phyloP scores from a whole-genome alignment of 257 asterid species.

The Capsicum pubescens region DNA sequence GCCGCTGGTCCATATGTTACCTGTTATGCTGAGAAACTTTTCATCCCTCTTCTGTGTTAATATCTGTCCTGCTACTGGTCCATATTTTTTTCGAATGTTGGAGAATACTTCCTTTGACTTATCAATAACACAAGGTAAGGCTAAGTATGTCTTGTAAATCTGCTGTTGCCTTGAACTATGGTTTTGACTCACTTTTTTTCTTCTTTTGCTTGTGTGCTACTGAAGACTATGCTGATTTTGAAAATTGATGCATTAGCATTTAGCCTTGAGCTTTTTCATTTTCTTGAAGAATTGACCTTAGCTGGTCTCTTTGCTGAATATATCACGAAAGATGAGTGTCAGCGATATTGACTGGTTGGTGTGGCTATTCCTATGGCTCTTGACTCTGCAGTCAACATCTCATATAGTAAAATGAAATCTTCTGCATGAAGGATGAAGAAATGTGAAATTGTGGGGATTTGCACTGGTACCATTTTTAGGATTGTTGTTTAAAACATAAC shows the following conservation, averaged over 20 bases:
- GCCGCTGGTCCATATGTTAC: background rate
- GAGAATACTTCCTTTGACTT: background rate
- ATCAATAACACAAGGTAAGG: background rate
- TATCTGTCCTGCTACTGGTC: background rate
- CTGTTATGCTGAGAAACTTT: background rate
- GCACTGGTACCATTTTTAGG: background rate
- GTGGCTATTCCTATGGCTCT: background rate
- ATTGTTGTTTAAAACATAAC: background rate
- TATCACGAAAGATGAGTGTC: background rate
- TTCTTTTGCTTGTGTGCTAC: background rate
- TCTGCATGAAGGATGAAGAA: background rate
- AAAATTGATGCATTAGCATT: constrained; percentile 12
- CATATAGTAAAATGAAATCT: background rate
- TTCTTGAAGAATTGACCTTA: background rate
- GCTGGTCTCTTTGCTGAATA: background rate
- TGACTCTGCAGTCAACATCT: background rate
- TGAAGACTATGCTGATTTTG: background rate
- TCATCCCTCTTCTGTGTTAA: background rate
- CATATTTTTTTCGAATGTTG: background rate
- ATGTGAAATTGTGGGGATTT: background rate
- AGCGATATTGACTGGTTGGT: background rate
- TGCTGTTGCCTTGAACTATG: background rate
- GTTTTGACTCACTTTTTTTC: background rate
- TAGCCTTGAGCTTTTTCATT: background rate
- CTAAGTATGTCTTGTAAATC: background rate